Evolutionary conservation across 2,329 filamentous ascomycete species (phyloP).

Genomic region (Didymella keratinophila): DNA sequence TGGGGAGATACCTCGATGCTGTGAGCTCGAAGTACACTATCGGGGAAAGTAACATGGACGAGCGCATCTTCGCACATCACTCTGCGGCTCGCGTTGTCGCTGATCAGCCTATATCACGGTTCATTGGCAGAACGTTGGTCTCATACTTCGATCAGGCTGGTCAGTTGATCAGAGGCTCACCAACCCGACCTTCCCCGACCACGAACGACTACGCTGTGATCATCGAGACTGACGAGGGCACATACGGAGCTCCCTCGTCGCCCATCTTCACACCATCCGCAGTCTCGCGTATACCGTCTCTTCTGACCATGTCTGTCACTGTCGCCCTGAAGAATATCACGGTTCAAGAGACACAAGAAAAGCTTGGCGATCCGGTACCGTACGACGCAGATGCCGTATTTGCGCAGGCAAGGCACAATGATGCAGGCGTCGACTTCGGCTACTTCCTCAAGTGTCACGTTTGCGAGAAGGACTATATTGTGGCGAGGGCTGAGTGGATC

Average conservation of each 20-base stretch:
- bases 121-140: slow-evolving; percentile 29
- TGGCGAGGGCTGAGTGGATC: slow-evolving; percentile 43
- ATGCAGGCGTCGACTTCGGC: slow-evolving; percentile 24
- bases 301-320: slow-evolving; percentile 27
- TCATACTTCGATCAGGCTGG: slow-evolving; percentile 37
- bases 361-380: slow-evolving; percentile 18
- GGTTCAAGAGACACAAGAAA: slow-evolving; percentile 15
- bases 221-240: slow-evolving; percentile 30
- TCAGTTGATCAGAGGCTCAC: slow-evolving; percentile 24
- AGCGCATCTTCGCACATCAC: slow-evolving; percentile 23
- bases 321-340: slow-evolving; percentile 22
- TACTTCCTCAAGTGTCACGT: slow-evolving; percentile 36
- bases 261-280: slow-evolving; percentile 29
- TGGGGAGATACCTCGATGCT: slow-evolving; percentile 17
- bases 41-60: background rate
- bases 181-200: slow-evolving; percentile 13
- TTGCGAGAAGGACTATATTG: slow-evolving; percentile 40
- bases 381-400: slow-evolving; percentile 26
- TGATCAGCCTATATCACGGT: slow-evolving; percentile 14
- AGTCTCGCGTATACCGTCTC: slow-evolving; percentile 22
- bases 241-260: slow-evolving; percentile 27
- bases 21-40: slow-evolving; percentile 7
- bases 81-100: slow-evolving; percentile 9
- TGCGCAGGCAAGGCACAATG: slow-evolving; percentile 25
- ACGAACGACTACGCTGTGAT: slow-evolving; percentile 23